Conservation (phyloP, 495 filamentous ascomycete genomes). For the Paragyromitra xinjiangensis region DNA sequence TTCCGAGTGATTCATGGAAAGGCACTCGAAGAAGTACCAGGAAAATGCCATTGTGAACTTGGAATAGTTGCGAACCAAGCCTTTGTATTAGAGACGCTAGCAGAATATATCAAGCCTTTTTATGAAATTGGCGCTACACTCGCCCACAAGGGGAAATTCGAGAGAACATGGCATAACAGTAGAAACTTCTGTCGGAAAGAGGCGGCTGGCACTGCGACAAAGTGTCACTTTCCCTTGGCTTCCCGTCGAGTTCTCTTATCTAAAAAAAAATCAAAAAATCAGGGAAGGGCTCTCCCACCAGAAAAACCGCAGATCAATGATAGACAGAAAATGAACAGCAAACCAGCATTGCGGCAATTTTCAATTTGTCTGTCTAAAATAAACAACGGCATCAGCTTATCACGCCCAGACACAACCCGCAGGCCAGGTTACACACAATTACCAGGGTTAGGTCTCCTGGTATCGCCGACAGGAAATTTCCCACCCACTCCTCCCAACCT, state of each 20-base stretch:
- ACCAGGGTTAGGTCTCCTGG: slow-evolving; percentile 35
- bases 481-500: neutral
- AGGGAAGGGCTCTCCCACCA: neutral
- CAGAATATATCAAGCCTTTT: neutral
- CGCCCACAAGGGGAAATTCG: neutral
- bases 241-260: neutral
- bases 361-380: slow-evolving; percentile 5
- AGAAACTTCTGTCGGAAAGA: neutral
- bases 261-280: neutral
- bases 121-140: neutral
- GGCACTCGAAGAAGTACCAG: slow-evolving; percentile 25
- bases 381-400: slow-evolving; percentile 6
- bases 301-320: slow-evolving; percentile 12
- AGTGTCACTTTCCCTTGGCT: neutral
- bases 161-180: neutral
- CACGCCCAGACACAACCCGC: neutral
- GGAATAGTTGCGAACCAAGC: neutral
- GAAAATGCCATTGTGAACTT: neutral
- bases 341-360: slow-evolving; percentile 4
- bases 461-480: slow-evolving; percentile 14
- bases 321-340: slow-evolving; percentile 8
- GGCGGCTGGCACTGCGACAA: neutral
- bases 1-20: slow-evolving; percentile 37
- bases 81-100: neutral
- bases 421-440: neutral